These are phyloP conservation scores for Penicillium hordei DNA, from an alignment of 2,329 filamentous ascomycete species.

Conservation along the genomic window DNA sequence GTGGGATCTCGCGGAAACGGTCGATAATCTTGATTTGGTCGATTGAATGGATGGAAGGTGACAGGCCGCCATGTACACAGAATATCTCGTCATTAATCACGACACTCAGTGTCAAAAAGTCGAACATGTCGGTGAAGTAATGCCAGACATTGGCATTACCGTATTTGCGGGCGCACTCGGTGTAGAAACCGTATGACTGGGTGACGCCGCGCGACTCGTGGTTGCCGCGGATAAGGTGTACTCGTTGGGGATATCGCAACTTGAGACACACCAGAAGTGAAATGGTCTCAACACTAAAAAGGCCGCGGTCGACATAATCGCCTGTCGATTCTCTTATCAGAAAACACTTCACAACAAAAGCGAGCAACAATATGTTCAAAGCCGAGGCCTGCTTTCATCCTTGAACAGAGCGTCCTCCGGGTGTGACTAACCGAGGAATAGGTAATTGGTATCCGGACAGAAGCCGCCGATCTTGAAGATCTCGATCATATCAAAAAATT, in stretches of 20 bases:
- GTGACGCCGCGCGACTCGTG: slow-evolving; percentile 97
- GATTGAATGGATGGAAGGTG: slow-evolving; percentile 91
- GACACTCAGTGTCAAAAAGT: slow-evolving; percentile 93
- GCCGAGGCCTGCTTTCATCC: not conserved
- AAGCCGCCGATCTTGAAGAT: slow-evolving; percentile 98
- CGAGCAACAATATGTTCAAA: not conserved
- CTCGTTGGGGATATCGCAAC: slow-evolving; percentile 90
- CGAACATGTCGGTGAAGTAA: slow-evolving; percentile 99
- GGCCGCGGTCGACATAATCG: slow-evolving; percentile 96
- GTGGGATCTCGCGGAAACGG: slow-evolving; percentile 95
- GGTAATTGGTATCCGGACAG: slow-evolving; percentile 96
- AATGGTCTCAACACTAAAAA: slow-evolving; percentile 98
- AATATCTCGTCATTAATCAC: slow-evolving; percentile 99
- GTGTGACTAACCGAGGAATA: slow-evolving; percentile 76
- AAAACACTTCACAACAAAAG: slow-evolving; percentile 1
- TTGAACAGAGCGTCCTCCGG: not conserved
- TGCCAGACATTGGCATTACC: slow-evolving; percentile 99
- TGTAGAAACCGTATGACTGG: slow-evolving; percentile 98
- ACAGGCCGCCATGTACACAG: slow-evolving; percentile 91
- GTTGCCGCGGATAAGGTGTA: slow-evolving; percentile 95
- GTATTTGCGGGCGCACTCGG: slow-evolving; percentile 96
- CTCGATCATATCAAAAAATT: slow-evolving; percentile 98
- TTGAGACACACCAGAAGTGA: slow-evolving; percentile 96
- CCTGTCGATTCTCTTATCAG: slow-evolving; percentile 54
- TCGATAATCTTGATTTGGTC: slow-evolving; percentile 99